Conservation (phyloP, 2,329 filamentous ascomycete genomes). For the Fusarium drepaniforme region DNA sequence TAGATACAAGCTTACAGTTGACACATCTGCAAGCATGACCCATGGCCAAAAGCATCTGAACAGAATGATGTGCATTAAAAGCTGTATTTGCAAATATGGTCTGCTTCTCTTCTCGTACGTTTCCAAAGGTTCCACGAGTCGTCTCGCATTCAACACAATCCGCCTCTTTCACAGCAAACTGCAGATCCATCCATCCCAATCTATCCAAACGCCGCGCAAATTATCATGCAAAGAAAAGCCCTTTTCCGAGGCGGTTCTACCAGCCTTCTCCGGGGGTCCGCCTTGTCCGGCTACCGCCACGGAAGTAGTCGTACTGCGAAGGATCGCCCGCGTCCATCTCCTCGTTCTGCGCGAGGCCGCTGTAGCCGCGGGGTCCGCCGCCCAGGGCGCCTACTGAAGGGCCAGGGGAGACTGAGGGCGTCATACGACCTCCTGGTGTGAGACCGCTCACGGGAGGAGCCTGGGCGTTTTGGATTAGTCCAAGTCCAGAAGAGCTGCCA, state of each 20-base stretch:
- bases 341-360: slow-evolving; percentile 68
- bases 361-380: slow-evolving; percentile 71
- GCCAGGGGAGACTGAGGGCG: slow-evolving; percentile 48
- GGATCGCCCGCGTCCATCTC: slow-evolving; percentile 53
- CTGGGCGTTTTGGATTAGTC: slow-evolving; percentile 66
- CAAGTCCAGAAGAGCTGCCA: slow-evolving; percentile 65
- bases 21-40: neutral
- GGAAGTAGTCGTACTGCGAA: slow-evolving; percentile 69
- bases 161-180: slow-evolving; percentile 30
- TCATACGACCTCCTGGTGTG: slow-evolving; percentile 38
- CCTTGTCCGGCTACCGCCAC: slow-evolving; percentile 50
- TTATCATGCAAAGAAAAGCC: slow-evolving; percentile 27
- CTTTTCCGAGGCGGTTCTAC: slow-evolving; percentile 40
- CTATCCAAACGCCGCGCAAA: slow-evolving; percentile 48
- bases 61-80: slow-evolving; percentile 34
- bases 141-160: slow-evolving; percentile 22
- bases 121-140: slow-evolving; percentile 8
- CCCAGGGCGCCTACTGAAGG: slow-evolving; percentile 65
- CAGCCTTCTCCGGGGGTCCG: slow-evolving; percentile 55
- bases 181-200: slow-evolving; percentile 36
- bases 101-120: slow-evolving; percentile 15
- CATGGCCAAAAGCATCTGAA: neutral
- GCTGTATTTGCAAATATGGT: slow-evolving; percentile 35
- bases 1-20: neutral
- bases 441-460: slow-evolving; percentile 59